Evolutionary conservation across 1,284 basidiomycete species (phyloP), one percentile per base, ranked within the genome.

Genomic region (Veloporphyrellus conicus): DNA sequence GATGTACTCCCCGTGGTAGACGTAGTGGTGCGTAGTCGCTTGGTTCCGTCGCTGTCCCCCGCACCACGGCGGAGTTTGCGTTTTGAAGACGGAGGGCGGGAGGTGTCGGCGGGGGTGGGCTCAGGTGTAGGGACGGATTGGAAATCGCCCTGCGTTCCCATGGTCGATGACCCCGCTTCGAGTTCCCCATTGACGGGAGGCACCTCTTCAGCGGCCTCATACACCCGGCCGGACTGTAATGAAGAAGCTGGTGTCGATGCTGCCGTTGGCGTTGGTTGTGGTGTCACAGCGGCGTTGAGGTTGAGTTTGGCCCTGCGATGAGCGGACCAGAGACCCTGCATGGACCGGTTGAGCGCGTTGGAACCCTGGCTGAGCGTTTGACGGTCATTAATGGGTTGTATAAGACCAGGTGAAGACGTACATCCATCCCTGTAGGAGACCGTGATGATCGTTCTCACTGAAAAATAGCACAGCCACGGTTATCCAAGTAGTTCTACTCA

Each of bases 251-350:
- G 54, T 6, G 56, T 23, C 8, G 45, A 10, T 12, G 38, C 28
- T 14, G 33, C 10, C 8, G 27, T 14, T 14, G 32, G 19, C 4
- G 43, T 34, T 51, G 45, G 54, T 60, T 55, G 47, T 55, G 55
- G n/a, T 48, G 46, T 40, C 7, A 62, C 50, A 1, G 68, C 40
- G 1, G 77, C 66, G 57, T 89, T 89, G 45, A 89, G 68, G 56
- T 89, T 87, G 19, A 89, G 51, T 64, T 76, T 83, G 18, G 70
- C 71, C 31, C 75, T 75, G 32, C 81, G 69, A 45, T 87, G 84
- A 10, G 69, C 72, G 0, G 81, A 78, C 86, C 87, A 89, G 23
- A 87, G 72, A 18, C 78, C 80, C 66, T 87, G 85, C 81, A 87
- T 85, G 18, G 84, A 86, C 47, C 75, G 74, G 65, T 89, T 89